Evolutionary conservation across 495 filamentous ascomycete genomes (phyloP).

Genomic region (Hypoxylon perforatum): DNA sequence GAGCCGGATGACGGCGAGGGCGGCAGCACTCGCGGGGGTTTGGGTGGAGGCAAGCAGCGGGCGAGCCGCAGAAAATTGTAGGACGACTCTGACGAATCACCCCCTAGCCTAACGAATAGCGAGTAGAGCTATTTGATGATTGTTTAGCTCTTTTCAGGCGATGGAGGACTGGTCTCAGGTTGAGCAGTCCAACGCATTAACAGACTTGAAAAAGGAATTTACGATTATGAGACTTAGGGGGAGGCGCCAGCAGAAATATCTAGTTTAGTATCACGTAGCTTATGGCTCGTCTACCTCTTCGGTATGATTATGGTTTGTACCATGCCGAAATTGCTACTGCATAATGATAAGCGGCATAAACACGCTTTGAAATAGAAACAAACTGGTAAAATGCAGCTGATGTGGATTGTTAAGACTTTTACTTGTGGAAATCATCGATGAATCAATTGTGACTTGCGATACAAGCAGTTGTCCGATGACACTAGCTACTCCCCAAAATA

Average conservation of each 20-base stretch:
- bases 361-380: slow-evolving; percentile 7
- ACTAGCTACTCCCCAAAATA: slow-evolving; percentile 3
- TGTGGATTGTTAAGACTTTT: not conserved
- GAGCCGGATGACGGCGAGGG: slow-evolving; percentile 49
- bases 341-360: not conserved
- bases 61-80: slow-evolving; percentile 52
- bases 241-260: too few species aligned
- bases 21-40: not conserved
- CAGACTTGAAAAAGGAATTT: too few species aligned
- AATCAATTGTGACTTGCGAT: slow-evolving; percentile 6
- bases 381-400: not conserved
- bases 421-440: slow-evolving; percentile 4
- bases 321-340: not conserved
- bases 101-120: not conserved
- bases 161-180: too few species aligned
- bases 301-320: too few species aligned
- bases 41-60: slow-evolving; percentile 44
- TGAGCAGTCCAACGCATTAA: too few species aligned
- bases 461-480: not conserved
- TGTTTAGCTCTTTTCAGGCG: too few species aligned
- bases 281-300: too few species aligned
- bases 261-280: too few species aligned
- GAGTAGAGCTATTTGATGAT: too few species aligned
- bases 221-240: too few species aligned
- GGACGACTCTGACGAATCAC: not conserved